These are phyloP conservation scores for Cupressus sempervirens DNA, from an alignment of 75 land plant species.

Conservation along the genomic window DNA sequence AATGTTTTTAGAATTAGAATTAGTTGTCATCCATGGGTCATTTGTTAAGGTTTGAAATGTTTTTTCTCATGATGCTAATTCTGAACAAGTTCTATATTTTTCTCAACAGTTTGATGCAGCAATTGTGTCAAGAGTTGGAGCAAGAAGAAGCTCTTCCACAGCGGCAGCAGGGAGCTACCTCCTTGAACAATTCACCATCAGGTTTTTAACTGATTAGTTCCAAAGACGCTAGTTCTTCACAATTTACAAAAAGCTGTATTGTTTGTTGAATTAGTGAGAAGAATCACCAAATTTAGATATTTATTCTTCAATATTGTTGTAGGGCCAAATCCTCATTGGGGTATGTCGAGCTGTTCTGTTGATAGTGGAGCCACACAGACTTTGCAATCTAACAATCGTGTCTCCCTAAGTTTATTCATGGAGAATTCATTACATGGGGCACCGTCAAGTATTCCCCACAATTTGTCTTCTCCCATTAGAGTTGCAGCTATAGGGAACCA, in stretches of 20 bases:
- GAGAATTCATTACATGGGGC: conserved; percentile 31
- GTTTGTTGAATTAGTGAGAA: not conserved
- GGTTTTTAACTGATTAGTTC: conserved; percentile 19
- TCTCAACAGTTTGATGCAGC: conserved; percentile 51
- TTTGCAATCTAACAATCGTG: conserved; percentile 16
- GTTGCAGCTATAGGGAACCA: conserved; percentile 45
- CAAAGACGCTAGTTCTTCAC: conserved; percentile 4
- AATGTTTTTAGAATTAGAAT: not conserved
- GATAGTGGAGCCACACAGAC: conserved; percentile 32
- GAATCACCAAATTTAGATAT: conserved; percentile 8
- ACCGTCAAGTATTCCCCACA: conserved; percentile 42
- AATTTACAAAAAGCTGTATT: not conserved
- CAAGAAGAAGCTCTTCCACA: conserved; percentile 29
- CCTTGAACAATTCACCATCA: conserved; percentile 32
- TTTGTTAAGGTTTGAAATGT: not conserved
- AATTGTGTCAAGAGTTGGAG: conserved; percentile 46
- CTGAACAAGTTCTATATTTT: conserved; percentile 14
- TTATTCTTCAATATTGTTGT: conserved; percentile 9
- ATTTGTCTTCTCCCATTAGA: conserved; percentile 44
- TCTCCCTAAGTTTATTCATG: conserved; percentile 9
- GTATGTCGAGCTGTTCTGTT: conserved; percentile 14
- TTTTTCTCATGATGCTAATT: not conserved
- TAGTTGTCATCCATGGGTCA: not conserved
- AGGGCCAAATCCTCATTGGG: conserved; percentile 37
- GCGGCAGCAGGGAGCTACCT: conserved; percentile 28